phyloP scores from a whole-genome alignment of 1,284 basidiomycete genomes.

The Singerocomus inundabilis region DNA sequence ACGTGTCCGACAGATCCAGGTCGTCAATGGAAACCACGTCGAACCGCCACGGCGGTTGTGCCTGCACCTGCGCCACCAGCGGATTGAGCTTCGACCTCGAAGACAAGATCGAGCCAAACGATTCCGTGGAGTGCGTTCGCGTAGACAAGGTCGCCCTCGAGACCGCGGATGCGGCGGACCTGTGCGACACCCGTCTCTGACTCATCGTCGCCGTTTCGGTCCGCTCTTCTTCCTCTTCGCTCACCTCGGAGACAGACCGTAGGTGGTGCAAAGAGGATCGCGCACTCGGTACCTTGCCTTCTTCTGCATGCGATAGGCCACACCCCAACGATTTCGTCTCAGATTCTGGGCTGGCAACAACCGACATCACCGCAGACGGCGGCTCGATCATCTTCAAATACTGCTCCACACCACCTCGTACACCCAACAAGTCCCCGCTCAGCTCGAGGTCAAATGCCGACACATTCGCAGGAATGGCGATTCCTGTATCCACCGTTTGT shows the following conservation, averaged over 20 bases:
- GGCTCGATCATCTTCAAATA: constrained; percentile 61
- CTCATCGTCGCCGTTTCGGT: constrained; percentile 15
- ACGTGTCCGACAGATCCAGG: constrained; percentile 69
- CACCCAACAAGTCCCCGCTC: constrained; percentile 55
- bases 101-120: constrained; percentile 47
- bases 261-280: constrained; percentile 22
- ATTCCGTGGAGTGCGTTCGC: constrained; percentile 50
- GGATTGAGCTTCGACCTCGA: constrained; percentile 37
- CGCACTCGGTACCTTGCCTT: constrained; percentile 8
- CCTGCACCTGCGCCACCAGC: constrained; percentile 39
- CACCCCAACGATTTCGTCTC: constrained; percentile 4
- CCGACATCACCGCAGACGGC: constrained; percentile 16
- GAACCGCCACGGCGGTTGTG: constrained; percentile 49
- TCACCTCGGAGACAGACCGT: constrained; percentile 32
- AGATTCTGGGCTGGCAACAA: background rate
- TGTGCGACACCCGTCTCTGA: constrained; percentile 18
- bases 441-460: constrained; percentile 71
- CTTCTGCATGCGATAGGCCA: background rate
- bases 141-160: constrained; percentile 23
- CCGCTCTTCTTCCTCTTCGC: constrained; percentile 32
- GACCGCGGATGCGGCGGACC: constrained; percentile 22
- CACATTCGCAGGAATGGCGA: constrained; percentile 50
- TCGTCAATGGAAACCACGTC: constrained; percentile 76
- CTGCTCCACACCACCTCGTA: constrained; percentile 62
- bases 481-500: constrained; percentile 37